Evolutionary conservation across 2,329 filamentous ascomycete genomes (phyloP).

Genomic region (Fusarium sterilihyphosum): DNA sequence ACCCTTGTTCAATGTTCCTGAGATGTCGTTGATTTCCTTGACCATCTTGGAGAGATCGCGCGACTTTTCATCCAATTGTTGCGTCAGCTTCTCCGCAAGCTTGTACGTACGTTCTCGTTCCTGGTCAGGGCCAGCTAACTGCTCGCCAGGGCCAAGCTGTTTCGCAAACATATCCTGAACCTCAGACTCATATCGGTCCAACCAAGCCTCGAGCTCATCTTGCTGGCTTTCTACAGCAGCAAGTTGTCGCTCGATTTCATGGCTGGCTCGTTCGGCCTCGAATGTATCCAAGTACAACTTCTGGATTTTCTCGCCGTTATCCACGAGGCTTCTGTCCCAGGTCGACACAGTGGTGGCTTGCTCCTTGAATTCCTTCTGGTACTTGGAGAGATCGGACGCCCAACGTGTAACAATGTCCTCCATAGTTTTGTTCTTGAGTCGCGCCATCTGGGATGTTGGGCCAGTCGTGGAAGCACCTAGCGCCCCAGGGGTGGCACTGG

Average conservation of each 20-base stretch:
- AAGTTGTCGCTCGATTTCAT: constrained; percentile 93
- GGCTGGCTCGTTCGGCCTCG: constrained; percentile 91
- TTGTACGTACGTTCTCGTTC: constrained; percentile 97
- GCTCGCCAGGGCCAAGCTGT: constrained; percentile 79
- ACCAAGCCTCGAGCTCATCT: constrained; percentile 85
- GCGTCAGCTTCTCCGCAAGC: constrained; percentile 90
- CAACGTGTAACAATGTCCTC: constrained; percentile 98
- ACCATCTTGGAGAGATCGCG: constrained; percentile 96
- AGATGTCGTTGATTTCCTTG: constrained; percentile 95
- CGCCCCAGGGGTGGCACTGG: constrained; percentile 48
- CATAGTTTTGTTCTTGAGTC: constrained; percentile 98
- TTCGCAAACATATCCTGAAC: constrained; percentile 88
- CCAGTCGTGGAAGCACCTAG: constrained; percentile 81
- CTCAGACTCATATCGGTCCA: constrained; percentile 91
- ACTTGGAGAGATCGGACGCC: constrained; percentile 94
- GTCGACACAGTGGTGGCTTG: constrained; percentile 87
- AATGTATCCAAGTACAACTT: constrained; percentile 92
- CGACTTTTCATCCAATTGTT: constrained; percentile 92
- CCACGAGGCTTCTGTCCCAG: constrained; percentile 93
- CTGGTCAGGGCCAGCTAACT: constrained; percentile 87
- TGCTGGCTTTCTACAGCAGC: constrained; percentile 91
- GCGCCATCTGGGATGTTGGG: constrained; percentile 84
- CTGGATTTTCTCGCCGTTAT: constrained; percentile 95
- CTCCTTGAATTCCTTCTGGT: constrained; percentile 94
- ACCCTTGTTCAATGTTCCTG: constrained; percentile 87